Conservation (phyloP, 1,284 basidiomycete species). For the Heterobasidion irregulare region DNA sequence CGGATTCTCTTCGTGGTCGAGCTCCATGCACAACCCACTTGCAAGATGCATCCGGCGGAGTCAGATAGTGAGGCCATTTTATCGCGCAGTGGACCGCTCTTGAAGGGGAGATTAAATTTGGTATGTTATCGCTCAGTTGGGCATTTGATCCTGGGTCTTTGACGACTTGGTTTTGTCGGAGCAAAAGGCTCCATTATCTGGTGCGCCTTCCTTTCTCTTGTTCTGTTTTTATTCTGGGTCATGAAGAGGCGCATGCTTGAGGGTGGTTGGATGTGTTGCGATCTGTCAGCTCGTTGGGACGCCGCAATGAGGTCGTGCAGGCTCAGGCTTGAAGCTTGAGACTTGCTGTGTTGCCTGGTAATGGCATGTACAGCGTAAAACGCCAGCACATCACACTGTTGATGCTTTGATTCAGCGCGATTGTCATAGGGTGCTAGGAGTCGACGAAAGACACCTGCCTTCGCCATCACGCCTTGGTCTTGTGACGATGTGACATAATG, state of each 20-base stretch:
- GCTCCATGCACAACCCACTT: neutral
- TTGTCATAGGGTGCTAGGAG: neutral
- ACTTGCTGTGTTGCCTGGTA: too few relatives aligned
- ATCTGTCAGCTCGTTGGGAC: too few relatives aligned
- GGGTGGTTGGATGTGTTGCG: too few relatives aligned
- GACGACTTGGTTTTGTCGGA: too few relatives aligned
- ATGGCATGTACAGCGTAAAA: neutral
- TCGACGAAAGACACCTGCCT: neutral
- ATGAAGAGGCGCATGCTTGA: neutral
- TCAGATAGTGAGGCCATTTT: too few relatives aligned
- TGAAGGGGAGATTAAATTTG: neutral
- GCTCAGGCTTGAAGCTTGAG: too few relatives aligned
- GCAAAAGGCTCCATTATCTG: neutral
- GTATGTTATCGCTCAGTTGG: too few relatives aligned
- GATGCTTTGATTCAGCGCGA: neutral
- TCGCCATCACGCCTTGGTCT: neutral
- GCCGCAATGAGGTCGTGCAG: too few relatives aligned
- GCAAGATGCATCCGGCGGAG: too few relatives aligned
- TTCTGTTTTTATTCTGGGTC: neutral
- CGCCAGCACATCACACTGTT: neutral
- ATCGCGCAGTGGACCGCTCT: neutral
- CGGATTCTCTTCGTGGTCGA: neutral
- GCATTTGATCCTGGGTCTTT: too few relatives aligned
- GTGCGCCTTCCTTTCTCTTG: neutral
- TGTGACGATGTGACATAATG: neutral